Evolutionary conservation across 768 basidiomycete genomes (phyloP), one percentile per base, ranked within the genome.

Genomic region (Leccinum boreale): DNA sequence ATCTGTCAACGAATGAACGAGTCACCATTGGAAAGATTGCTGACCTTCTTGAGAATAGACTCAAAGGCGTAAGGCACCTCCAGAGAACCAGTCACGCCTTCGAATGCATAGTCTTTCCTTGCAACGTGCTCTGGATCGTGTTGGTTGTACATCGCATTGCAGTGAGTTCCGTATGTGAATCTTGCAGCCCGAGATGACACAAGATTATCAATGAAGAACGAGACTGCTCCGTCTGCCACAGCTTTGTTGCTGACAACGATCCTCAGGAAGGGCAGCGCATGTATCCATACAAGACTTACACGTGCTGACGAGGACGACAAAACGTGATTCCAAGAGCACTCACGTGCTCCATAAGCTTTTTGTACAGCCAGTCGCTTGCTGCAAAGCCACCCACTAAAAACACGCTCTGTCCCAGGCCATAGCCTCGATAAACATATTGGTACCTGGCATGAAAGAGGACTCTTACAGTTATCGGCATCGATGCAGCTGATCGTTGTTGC

Each of bases 361-460:
- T 17, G 47, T 62, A 44, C 28, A 62, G 39, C 55, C 55, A 62
- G 33, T 62, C 61, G 12, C 60, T 62, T 6, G 60, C 61, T 7
- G 55, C 60, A 9, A 58, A 62, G 47, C 61, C 61, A 39, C 61
- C 61, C 1, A 62, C 61, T 24, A 62, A 35, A 53, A 62, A 62
- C 23, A 48, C 61, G 42, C 19, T 57, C 60, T 62, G 11, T 17
- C 15, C 36, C 17, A 4, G 9, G 15, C 11, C 11, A n/a, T 62
- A 8, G 21, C 21, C 21, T 17, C 45, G 23, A 17, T 42, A 11
- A 42, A 42, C n/a, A 42, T 19, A 42, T 2, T 9, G 36, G 3
- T 1, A n/a, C n/a, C 8, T 11, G 4, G 10, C 4, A 21, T 3
- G 9, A 23, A 23, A 12, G 9, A 42, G 7, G 26, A 3, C 3